A percentile compares a stretch with the other conserved stretches of the same genome.
Evolutionary conservation across 2,329 filamentous ascomycete species (phyloP).

Genomic region (Hymenotorrendiella dingleyae): DNA sequence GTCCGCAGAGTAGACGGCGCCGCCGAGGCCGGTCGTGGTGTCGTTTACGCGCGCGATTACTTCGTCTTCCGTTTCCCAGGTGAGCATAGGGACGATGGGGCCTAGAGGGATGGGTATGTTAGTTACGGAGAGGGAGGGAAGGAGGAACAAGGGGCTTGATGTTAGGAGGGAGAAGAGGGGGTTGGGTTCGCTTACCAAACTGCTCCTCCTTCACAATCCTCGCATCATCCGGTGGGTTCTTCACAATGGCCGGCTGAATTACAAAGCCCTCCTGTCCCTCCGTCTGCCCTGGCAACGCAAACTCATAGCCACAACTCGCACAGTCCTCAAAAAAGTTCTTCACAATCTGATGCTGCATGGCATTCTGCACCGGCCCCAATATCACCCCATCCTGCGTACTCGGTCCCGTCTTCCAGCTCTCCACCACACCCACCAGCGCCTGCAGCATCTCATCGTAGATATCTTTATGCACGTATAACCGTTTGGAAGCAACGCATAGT

Average conservation of each 20-base stretch:
- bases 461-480: constrained; percentile 54
- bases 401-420: constrained; percentile 35
- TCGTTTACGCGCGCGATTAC: constrained; percentile 51
- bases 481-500: constrained; percentile 51
- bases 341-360: constrained; percentile 58
- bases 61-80: constrained; percentile 55
- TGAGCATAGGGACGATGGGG: constrained; percentile 57
- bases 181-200: constrained; percentile 52
- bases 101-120: constrained; percentile 27
- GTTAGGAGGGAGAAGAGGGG: too few species aligned
- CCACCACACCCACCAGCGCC: constrained; percentile 40
- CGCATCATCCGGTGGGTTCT: constrained; percentile 49
- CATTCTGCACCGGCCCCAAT: constrained; percentile 56
- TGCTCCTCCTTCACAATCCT: constrained; percentile 53
- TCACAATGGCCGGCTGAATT: constrained; percentile 52
- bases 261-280: constrained; percentile 44
- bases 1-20: constrained; percentile 53
- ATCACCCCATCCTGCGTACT: constrained; percentile 34
- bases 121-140: too few species aligned
- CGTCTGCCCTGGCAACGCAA: constrained; percentile 41
- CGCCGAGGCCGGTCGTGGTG: constrained; percentile 46
- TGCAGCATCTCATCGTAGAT: constrained; percentile 51
- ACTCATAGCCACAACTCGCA: constrained; percentile 45
- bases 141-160: constrained; percentile 12
- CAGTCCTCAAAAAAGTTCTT: constrained; percentile 51